Percentiles rank a stretch among this genome's conserved stretches.
phyloP scores from a whole-genome alignment of 2,329 filamentous ascomycete genomes.

The Boeremia exigua region DNA sequence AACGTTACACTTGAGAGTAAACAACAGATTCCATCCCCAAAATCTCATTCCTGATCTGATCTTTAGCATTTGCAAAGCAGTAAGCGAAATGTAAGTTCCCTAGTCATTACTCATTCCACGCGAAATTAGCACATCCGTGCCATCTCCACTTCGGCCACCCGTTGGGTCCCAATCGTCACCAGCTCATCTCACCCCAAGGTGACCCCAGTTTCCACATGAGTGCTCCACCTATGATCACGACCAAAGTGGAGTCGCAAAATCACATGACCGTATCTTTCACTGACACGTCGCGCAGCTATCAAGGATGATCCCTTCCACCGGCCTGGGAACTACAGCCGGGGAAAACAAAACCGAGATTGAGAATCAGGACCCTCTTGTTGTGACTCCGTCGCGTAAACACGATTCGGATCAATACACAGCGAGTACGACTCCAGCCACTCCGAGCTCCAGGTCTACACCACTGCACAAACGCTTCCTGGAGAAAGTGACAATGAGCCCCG shows the following conservation, averaged over 20 bases:
- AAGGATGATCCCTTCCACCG: conserved; percentile 6
- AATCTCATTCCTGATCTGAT: background rate
- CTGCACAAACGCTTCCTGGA: conserved; percentile 24
- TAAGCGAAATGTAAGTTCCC: background rate
- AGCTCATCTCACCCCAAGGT: background rate
- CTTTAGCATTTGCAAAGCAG: background rate
- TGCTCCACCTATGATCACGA: background rate
- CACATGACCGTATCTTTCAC: conserved; percentile 13
- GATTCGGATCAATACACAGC: background rate
- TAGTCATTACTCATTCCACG: conserved; percentile 2
- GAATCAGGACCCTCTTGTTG: conserved; percentile 9
- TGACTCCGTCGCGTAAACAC: conserved; percentile 10
- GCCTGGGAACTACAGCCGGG: background rate
- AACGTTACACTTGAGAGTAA: conserved; percentile 9
- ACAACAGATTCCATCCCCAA: background rate
- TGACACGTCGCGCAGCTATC: conserved; percentile 10
- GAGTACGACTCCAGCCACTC: conserved; percentile 4
- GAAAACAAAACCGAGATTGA: background rate
- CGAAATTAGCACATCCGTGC: conserved; percentile 7
- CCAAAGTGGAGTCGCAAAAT: background rate
- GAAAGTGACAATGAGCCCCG: conserved; percentile 25
- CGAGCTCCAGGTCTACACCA: conserved; percentile 13
- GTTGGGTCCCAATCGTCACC: background rate
- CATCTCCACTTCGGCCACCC: background rate
- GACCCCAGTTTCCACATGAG: background rate